Percentiles rank a stretch among this genome's conserved stretches.
Evolutionary conservation across 1,284 basidiomycete genomes (phyloP).

Genomic region (Salmacisia buchloeana): DNA sequence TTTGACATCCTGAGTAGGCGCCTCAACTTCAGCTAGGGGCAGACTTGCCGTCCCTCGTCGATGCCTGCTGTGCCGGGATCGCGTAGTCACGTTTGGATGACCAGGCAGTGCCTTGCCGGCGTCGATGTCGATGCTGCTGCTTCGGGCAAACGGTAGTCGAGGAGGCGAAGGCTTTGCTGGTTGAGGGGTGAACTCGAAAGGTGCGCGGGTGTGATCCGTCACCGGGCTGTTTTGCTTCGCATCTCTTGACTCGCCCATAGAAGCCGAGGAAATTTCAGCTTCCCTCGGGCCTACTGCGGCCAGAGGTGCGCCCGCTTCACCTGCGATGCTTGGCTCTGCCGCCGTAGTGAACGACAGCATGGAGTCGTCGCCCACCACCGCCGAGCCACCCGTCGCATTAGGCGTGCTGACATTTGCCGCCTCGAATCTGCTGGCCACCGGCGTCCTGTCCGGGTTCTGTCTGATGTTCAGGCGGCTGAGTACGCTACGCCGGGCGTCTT

Average conservation of each 20-base stretch:
- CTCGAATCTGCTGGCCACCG: neutral
- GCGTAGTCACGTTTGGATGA: neutral
- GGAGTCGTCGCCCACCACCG: neutral
- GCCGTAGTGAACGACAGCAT: neutral
- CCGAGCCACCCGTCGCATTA: neutral
- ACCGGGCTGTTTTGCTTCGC: no score
- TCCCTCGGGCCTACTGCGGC: no score
- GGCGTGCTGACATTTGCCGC: neutral
- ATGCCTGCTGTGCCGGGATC: neutral
- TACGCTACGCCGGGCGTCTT: neutral
- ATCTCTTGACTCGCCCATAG: no score
- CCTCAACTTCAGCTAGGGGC: neutral
- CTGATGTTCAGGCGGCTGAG: neutral
- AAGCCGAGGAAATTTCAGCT: no score
- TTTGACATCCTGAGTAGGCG: neutral
- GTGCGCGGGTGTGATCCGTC: no score
- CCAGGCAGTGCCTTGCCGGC: neutral
- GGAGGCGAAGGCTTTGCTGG: neutral
- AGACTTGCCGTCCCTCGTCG: neutral
- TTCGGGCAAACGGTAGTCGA: neutral
- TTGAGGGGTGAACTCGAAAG: neutral
- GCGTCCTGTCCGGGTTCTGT: neutral
- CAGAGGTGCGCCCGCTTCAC: no score
- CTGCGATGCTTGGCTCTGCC: neutral
- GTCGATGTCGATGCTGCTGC: neutral